These are phyloP conservation scores for Helianthus tuberosus DNA, from an alignment of 129 eudicot species.

Conservation along the genomic window DNA sequence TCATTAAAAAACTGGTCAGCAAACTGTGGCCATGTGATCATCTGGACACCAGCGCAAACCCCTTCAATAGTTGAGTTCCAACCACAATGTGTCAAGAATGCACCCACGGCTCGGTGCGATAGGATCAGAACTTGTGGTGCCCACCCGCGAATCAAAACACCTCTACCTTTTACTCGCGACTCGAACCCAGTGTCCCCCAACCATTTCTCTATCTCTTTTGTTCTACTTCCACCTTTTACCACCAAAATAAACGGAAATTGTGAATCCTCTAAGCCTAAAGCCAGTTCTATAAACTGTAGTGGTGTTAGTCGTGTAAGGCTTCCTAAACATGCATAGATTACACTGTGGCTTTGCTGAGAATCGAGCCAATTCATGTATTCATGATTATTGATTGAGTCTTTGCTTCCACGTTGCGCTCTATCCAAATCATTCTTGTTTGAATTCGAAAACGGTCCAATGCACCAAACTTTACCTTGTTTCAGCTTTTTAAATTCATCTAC, in stretches of 20 bases:
- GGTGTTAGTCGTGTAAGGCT: slow-evolving; percentile 38
- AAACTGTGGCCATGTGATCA: slow-evolving; percentile 55
- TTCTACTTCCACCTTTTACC: slow-evolving; percentile 29
- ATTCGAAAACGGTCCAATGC: slow-evolving; percentile 54
- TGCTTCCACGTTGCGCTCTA: slow-evolving; percentile 48
- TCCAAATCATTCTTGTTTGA: slow-evolving; percentile 46
- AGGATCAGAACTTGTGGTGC: slow-evolving; percentile 47
- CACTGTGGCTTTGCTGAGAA: slow-evolving; percentile 29
- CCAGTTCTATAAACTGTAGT: slow-evolving; percentile 37
- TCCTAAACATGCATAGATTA: slow-evolving; percentile 52
- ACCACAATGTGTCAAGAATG: slow-evolving; percentile 52
- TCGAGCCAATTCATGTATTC: slow-evolving; percentile 49
- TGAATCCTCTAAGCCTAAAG: slow-evolving; percentile 39
- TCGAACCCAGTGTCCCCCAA: slow-evolving; percentile 28
- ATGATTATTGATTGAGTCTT: slow-evolving; percentile 10
- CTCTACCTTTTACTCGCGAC: slow-evolving; percentile 32
- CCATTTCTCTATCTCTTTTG: slow-evolving; percentile 39
- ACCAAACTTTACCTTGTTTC: slow-evolving; percentile 48
- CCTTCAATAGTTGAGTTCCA: slow-evolving; percentile 60
- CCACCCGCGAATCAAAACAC: slow-evolving; percentile 46
- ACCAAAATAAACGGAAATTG: slow-evolving; percentile 30
- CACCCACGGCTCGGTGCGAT: slow-evolving; percentile 41
- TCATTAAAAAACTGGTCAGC: slow-evolving; percentile 46
- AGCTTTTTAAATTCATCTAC: slow-evolving; percentile 33
- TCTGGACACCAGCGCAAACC: slow-evolving; percentile 40